Base-by-base conservation (phyloP, 768 basidiomycete species). In the Amylocystis lapponica region DNA sequence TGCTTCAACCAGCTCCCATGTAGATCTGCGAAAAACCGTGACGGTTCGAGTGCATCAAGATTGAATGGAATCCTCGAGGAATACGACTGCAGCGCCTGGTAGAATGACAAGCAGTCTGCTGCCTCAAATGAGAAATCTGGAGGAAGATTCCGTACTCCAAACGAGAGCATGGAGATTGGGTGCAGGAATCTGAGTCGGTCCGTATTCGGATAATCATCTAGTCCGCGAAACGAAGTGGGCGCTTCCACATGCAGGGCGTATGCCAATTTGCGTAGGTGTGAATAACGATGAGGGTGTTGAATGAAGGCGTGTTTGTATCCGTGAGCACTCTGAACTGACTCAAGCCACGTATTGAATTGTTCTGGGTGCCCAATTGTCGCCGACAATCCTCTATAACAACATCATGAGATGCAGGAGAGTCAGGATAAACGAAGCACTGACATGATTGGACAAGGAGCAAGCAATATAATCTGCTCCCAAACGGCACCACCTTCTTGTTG, bases 381-480 rank as follows among this genome's bases (percentile, higher is more conserved):
- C 7, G 82, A 84, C 19, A 86, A 66, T 17, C 83, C 85, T 49
- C 81, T 83, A 33, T 10, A 46, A 11, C n/a, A 14, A 20, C 16
- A 40, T 43, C n/a, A 39, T 13, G 43, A n/a, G 23, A 30, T 31
- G 41, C 30, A 38, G 12, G 7, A 26, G 9, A 10, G 27, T 17
- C 5, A 3, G 26, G n/a, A 13, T 20, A 35, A 33, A 29, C n/a
- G 5, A 20, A 37, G 14, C 34, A 63, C 75, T 29, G 29, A 83
- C 82, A 86, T 84, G 48, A 86, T 69, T 1, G 83, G 83, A 50
- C 81, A 83, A 16, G 81, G 81, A 8, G 82, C 76, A 12, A 86
- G 62, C 5, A 86, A 59, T 7, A 86, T 65, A n/a, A 84, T 79
- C 52, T 85, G 79, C 51, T 86, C 83, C 83, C 83, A 86, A 2